Evolutionary conservation across 2,329 filamentous ascomycete genomes (phyloP), one percentile per base, ranked within the genome.

Genomic region (Xenosphaeropsis pyriputrescens): DNA sequence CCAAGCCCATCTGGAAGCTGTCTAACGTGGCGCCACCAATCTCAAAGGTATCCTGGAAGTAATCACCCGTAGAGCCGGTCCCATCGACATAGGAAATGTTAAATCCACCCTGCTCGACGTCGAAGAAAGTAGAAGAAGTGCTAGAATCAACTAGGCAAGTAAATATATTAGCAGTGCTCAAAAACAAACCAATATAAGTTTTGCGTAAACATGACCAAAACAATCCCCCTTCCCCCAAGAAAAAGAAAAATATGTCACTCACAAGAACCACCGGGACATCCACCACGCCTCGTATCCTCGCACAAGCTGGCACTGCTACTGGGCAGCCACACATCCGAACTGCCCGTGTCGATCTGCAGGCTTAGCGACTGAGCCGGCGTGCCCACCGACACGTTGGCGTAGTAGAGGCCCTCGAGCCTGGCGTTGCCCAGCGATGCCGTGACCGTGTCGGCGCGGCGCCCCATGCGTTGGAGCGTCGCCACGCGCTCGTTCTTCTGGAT

Each of bases 321-420:
- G 13, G 52, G 51, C 5, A 77, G 58, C 72, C 74, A 79, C 4
- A 72, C 66, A 50, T 79, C 75, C 45, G 68, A 74, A 52, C 70
- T 75, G 18, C 74, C 75, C 2, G 74, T 79, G 53, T 79, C 74
- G 43, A 78, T 62, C 38, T 71, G 60, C 47, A 79, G 60, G 38
- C 55, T 61, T 36, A 76, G 53, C 3, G 55, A 52, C 53, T 79
- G 74, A 1, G 61, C 57, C 1, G 75, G 75, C 0, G 72, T 75
- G 36, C 75, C 75, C 32, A 79, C 55, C n/a, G 58, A 57, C 32
- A 79, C 63, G 36, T 71, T 62, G 31, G 68, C 65, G 49, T 66
- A 73, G 56, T 75, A 75, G 1, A 40, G 35, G 5, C 39, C 39
- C 13, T 32, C 30, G 11, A 29, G 14, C 17, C 19, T 22, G 29